Evolutionary conservation across 352 stramenopile species (phyloP), one percentile per base, ranked within the genome.

Genomic region (Phytophthora meadii): DNA sequence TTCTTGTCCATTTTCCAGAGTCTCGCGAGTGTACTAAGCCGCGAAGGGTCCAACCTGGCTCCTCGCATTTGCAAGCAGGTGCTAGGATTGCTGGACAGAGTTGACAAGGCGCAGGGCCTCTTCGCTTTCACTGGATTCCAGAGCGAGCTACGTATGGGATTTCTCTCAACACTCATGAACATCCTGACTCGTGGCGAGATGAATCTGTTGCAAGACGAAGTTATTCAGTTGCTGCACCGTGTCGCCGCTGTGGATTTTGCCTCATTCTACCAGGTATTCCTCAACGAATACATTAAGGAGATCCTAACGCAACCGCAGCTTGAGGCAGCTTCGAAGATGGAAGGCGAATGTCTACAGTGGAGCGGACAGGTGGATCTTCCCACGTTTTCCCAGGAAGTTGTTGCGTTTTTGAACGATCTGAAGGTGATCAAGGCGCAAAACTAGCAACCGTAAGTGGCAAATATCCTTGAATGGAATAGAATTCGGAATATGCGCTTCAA

Each of bases 1-100:
- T 94, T 94, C 45, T 37, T 90, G 28, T 87, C 79, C 0, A 92
- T 94, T 25, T 90, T 94, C 54, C 79, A 90, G 57, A 90, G 81
- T 50, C 69, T 93, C 25, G 84, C 84, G 9, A 84, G 66, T 14
- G 71, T 93, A 7, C 40, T 93, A 24, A 88, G 72, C 22, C 78
- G 82, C 11, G 72, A 90, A 65, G 71, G 77, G 0, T 72, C 77
- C 24, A 77, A 68, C 32, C 52, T 92, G 25, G 84, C 83, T 4
- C 86, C 86, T 17, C 77, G 79, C 10, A 63, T 94, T 36, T 92
- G 82, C 47, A 77, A 74, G n/a, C 86, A 94, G 59, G 83, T 94
- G n/a, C 61, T 94, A 22, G 61, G 73, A 14, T 59, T 90, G 10
- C 41, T 93, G 46, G 82, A 92, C 36, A 81, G 82, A 4, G 72